A percentile compares a stretch with the other conserved stretches of the same genome.
phyloP scores from a whole-genome alignment of 345 rosid genomes.

The Gossypium herbaceum region DNA sequence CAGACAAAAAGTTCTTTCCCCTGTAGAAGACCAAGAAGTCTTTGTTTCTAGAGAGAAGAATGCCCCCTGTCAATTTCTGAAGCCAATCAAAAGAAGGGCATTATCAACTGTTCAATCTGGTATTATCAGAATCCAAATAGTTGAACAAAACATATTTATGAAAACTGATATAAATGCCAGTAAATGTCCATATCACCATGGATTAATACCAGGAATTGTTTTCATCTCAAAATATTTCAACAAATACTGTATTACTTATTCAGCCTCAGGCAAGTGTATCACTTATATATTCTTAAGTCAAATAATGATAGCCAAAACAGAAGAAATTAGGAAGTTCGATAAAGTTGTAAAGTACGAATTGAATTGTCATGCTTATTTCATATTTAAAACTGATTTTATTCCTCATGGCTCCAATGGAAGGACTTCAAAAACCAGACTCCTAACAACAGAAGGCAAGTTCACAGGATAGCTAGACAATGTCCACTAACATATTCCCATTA shows the following conservation, averaged over 20 bases:
- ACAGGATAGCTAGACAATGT: neutral
- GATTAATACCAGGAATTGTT: neutral
- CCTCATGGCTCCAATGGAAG: neutral
- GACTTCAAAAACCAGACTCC: neutral
- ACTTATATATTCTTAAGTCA: neutral
- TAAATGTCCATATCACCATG: constrained; percentile 4
- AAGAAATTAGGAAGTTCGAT: neutral
- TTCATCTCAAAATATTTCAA: neutral
- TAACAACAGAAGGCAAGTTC: neutral
- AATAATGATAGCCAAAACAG: neutral
- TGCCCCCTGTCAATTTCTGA: constrained; percentile 89
- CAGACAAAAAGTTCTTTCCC: constrained; percentile 79
- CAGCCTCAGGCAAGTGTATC: constrained; percentile 4
- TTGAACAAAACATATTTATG: neutral
- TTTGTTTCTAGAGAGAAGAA: constrained; percentile 79
- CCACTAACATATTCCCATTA: neutral
- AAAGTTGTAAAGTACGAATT: neutral
- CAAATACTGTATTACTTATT: neutral
- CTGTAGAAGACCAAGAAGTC: constrained; percentile 92
- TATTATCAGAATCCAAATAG: neutral
- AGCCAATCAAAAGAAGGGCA: constrained; percentile 26
- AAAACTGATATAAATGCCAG: neutral
- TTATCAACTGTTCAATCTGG: constrained; percentile 14
- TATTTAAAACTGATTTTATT: neutral
- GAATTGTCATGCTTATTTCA: neutral